Evolutionary conservation across 116 monocot genomes (phyloP), one percentile per base, ranked within the genome.

Genomic region (Cymodocea nodosa): DNA sequence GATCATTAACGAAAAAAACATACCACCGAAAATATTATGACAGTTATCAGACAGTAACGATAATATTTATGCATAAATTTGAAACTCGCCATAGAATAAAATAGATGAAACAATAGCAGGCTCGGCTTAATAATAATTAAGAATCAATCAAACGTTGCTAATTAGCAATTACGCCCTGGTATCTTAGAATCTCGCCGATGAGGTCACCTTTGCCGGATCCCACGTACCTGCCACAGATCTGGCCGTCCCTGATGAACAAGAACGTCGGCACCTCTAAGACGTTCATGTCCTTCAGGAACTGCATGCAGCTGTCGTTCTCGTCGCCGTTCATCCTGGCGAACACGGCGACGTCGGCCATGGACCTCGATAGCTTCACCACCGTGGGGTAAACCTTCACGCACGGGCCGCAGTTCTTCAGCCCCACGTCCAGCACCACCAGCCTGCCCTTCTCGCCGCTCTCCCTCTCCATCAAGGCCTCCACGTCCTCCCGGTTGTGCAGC

Each of bases 301-400:
- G 72, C 94, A 95, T 81, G 83, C 94, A 95, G 69, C 90, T 95
- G 0, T 95, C 90, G 65, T 95, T 95, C 87, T 94, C 90, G 64
- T 90, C 90, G 18, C 94, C 87, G 75, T 95, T 84, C 90, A 95
- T 95, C 70, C 94, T 83, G 4, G 90, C 90, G 51, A 95, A 90
- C 10, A 90, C 84, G 24, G 76, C 87, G 1, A 37, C 60, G 66
- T 83, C 94, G 24, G 63, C 79, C 94, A 90, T 95, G 15, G 87
- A 85, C 30, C 79, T 62, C 30, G 94, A 87, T 66, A 95, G 75
- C 87, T 85, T 84, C 2, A 90, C 20, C 22, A 95, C 94, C 25
- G 85, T 90, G 4, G 87, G 90, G 63, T 95, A 95, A 4, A 95
- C 94, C 87, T 90, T 95, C 48, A 87, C 94, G 77, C 94, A 94